These are phyloP conservation scores for Mucor circinelloides DNA, from an alignment of 371 early-diverging fungal species.

Conservation along the genomic window DNA sequence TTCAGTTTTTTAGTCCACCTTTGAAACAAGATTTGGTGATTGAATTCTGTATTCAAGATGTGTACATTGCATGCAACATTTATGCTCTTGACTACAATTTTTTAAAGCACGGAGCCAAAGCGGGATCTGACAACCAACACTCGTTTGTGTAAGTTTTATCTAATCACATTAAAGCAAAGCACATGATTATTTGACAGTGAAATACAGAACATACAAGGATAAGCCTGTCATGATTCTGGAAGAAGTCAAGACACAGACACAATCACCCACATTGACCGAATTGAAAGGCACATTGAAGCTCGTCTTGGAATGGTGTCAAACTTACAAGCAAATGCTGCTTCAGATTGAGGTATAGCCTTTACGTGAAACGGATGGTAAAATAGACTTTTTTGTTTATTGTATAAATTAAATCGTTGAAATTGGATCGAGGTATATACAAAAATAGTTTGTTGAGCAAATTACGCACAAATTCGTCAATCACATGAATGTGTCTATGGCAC, in stretches of 20 bases:
- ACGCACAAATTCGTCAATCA: background rate
- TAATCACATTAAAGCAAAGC: background rate
- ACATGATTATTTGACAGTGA: background rate
- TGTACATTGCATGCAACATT: conserved; percentile 41
- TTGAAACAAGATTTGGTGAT: conserved; percentile 45
- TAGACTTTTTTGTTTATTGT: background rate
- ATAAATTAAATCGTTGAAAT: background rate
- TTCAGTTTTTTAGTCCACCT: conserved; percentile 45
- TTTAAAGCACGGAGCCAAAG: conserved; percentile 16
- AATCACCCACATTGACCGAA: conserved; percentile 47
- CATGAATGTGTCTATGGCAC: background rate
- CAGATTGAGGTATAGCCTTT: conserved; percentile 35
- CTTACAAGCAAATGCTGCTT: conserved; percentile 38
- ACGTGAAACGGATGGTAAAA: conserved; percentile 1
- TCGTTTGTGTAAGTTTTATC: conserved; percentile 17
- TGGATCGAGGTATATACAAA: background rate
- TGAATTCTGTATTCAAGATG: conserved; percentile 45
- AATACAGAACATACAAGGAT: conserved; percentile 43
- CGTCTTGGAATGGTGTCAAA: conserved; percentile 36
- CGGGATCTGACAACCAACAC: conserved; percentile 6
- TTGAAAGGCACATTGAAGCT: conserved; percentile 28
- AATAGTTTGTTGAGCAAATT: background rate
- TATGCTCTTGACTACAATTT: conserved; percentile 36
- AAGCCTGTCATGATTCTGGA: conserved; percentile 39
- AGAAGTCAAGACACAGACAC: conserved; percentile 41